phyloP scores from a whole-genome alignment of 805 yeast species.

The Saccharomycopsis capsularis region DNA sequence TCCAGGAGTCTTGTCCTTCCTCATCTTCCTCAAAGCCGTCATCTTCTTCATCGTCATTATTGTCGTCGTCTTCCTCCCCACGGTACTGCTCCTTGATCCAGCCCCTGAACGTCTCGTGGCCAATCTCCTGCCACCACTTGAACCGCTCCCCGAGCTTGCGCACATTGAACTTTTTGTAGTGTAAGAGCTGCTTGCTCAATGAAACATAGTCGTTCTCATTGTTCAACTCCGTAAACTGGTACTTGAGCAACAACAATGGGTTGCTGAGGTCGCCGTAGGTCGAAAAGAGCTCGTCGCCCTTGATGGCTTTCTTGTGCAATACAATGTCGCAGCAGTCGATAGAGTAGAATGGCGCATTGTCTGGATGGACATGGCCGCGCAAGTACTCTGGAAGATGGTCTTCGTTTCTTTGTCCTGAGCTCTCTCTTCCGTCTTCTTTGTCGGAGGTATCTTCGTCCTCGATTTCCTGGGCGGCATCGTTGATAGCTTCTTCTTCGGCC shows the following conservation, averaged over 20 bases:
- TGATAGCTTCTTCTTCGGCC: not conserved
- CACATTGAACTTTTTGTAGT: not conserved
- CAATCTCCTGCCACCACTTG: slow-evolving; percentile 17
- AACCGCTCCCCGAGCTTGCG: not conserved
- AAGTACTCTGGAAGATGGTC: slow-evolving; percentile 13
- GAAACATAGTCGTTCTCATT: slow-evolving; percentile 14
- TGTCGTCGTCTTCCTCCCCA: not conserved
- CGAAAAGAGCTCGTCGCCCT: slow-evolving; percentile 64
- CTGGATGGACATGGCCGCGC: slow-evolving; percentile 20
- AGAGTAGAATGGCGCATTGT: slow-evolving; percentile 29
- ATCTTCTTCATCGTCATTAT: not conserved
- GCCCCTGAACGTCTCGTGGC: slow-evolving; percentile 3
- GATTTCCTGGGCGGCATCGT: not conserved
- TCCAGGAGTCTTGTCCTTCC: slow-evolving; percentile 8
- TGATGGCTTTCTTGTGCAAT: slow-evolving; percentile 35
- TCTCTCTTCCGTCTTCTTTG: slow-evolving; percentile 22
- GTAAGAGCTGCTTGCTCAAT: not conserved
- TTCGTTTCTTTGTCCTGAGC: slow-evolving; percentile 10
- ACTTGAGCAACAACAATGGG: slow-evolving; percentile 12
- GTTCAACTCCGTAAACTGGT: slow-evolving; percentile 8
- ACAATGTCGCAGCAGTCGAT: slow-evolving; percentile 69
- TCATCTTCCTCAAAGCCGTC: slow-evolving; percentile 8
- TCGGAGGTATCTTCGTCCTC: slow-evolving; percentile 14
- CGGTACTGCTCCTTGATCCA: not conserved
- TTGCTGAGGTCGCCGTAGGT: slow-evolving; percentile 45